These are phyloP conservation scores for Jaminaea rosea DNA, from an alignment of 1,284 basidiomycete genomes.

Conservation along the genomic window DNA sequence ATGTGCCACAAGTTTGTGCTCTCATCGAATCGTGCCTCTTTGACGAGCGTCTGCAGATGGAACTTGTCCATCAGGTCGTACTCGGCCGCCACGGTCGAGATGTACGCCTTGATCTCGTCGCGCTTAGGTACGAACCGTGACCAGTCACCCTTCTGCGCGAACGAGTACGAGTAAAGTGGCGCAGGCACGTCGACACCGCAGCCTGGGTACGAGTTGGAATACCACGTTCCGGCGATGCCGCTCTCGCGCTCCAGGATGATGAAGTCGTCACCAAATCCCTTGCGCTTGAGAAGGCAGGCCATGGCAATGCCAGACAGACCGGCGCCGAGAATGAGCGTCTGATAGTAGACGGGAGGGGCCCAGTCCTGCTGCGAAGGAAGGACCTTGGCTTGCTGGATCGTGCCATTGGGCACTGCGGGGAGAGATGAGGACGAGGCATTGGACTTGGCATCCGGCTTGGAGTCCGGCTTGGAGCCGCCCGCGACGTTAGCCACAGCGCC, in stretches of 20 bases:
- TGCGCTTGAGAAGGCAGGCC: constrained; percentile 34
- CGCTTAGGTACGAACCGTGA: background rate
- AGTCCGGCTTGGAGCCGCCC: no score
- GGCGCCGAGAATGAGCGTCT: constrained; percentile 37
- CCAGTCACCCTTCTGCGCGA: constrained; percentile 41
- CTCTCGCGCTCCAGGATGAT: background rate
- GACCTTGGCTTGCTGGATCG: background rate
- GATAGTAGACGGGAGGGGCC: constrained; percentile 30
- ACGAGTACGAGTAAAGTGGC: constrained; percentile 42
- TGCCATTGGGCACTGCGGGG: no score
- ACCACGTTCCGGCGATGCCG: constrained; percentile 18
- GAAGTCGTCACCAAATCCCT: constrained; percentile 4
- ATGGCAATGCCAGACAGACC: constrained; percentile 38
- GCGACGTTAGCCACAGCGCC: no score
- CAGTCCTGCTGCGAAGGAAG: background rate
- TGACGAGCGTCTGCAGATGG: constrained; percentile 29
- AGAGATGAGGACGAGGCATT: no score
- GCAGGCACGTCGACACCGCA: constrained; percentile 41
- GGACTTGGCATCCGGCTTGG: no score
- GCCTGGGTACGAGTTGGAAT: constrained; percentile 30
- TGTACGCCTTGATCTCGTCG: constrained; percentile 33
- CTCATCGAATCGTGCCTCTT: constrained; percentile 30
- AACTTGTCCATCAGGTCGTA: constrained; percentile 27
- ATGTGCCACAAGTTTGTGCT: constrained; percentile 41
- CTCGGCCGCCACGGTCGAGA: constrained; percentile 27